Percentiles rank a stretch among this genome's conserved stretches.
Conservation (phyloP, 139 green algal genomes). For the Penium margaritaceum region DNA sequence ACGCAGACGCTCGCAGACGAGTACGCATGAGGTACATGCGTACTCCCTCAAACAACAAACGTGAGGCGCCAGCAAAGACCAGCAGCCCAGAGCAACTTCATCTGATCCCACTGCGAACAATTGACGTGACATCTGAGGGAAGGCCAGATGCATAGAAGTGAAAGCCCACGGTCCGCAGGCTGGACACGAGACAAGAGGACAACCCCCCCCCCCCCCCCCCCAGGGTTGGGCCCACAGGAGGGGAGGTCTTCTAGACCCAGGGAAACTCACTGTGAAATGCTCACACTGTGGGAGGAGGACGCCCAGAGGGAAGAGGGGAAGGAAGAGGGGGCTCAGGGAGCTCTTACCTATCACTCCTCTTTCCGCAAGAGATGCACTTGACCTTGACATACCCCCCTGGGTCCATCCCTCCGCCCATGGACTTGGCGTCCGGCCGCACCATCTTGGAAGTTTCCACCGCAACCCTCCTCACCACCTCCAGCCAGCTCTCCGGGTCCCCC, state of each 20-base stretch:
- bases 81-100: neutral
- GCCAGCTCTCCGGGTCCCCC: constrained; percentile 7
- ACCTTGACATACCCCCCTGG: constrained; percentile 42
- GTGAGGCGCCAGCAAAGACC: too few species aligned
- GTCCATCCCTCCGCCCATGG: constrained; percentile 35
- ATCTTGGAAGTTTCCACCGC: constrained; percentile 22
- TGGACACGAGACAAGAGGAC: too few species aligned
- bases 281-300: neutral
- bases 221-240: too few species aligned
- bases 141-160: too few species aligned
- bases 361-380: constrained; percentile 36
- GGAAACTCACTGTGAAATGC: neutral
- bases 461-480: constrained; percentile 22
- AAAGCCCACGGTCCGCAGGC: too few species aligned
- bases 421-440: constrained; percentile 15
- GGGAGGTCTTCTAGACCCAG: too few species aligned
- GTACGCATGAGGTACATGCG: too few species aligned
- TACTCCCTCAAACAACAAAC: too few species aligned
- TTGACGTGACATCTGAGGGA: neutral
- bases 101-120: neutral
- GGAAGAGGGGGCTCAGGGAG: neutral
- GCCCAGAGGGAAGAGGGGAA: neutral
- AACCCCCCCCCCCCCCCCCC: too few species aligned
- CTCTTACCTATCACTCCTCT: constrained; percentile 30
- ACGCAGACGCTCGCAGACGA: too few species aligned